phyloP scores from a whole-genome alignment of 192 early-diverging fungal genomes.

The Haplosporangium gracile region DNA sequence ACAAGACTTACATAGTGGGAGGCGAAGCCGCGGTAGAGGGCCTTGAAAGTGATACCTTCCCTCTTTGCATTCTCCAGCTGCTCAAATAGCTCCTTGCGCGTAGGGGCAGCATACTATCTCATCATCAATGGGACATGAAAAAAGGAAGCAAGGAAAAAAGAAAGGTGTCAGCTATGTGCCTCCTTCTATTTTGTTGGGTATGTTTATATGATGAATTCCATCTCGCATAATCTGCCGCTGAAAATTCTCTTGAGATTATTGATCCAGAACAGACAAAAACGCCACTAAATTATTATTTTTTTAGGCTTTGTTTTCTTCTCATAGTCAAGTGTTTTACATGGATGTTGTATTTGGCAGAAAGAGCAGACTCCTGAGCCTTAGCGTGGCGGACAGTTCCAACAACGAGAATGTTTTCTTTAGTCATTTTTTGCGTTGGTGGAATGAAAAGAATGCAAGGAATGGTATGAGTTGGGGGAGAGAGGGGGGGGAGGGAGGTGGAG shows the following conservation, averaged over 20 bases:
- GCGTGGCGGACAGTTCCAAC: slow-evolving; percentile 44
- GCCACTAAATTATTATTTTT: background rate
- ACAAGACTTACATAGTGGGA: slow-evolving; percentile 43
- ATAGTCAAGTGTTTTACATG: slow-evolving; percentile 27
- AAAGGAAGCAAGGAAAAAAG: background rate
- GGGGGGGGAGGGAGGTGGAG: background rate
- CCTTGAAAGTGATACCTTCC: slow-evolving; percentile 42
- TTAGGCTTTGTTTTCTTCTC: no score
- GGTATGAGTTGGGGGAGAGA: background rate
- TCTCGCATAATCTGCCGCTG: no score
- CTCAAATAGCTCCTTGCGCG: slow-evolving; percentile 24
- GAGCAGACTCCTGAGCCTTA: slow-evolving; percentile 28
- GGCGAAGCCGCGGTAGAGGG: slow-evolving; percentile 44
- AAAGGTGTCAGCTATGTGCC: no score
- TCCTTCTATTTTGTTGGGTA: no score
- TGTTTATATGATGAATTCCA: no score
- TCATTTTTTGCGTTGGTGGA: slow-evolving; percentile 21
- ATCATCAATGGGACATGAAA: background rate
- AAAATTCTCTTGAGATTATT: no score
- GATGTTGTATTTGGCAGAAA: slow-evolving; percentile 43
- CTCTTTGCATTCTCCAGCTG: slow-evolving; percentile 35
- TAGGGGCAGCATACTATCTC: slow-evolving; percentile 39
- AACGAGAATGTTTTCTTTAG: slow-evolving; percentile 50
- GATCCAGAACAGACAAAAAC: no score
- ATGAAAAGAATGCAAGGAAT: background rate